These are phyloP conservation scores for Cytospora paraplurivora DNA, from an alignment of 2,329 filamentous ascomycete species.

Conservation along the genomic window DNA sequence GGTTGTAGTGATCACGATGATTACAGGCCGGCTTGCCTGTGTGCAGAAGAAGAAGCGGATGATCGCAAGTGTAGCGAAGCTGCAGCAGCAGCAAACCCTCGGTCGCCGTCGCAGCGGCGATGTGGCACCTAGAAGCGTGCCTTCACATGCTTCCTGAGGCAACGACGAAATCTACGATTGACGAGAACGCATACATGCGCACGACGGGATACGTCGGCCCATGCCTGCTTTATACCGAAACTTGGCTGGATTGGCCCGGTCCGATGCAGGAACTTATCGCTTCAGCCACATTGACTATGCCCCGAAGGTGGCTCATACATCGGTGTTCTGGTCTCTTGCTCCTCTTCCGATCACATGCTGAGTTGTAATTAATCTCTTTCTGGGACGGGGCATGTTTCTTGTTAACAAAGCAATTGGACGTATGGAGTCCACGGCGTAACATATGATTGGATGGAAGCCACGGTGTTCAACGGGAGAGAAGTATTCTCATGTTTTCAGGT, in stretches of 20 bases:
- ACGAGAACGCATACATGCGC: slow-evolving; percentile 34
- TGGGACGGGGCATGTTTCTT: slow-evolving; percentile 4
- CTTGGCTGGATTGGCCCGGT: background rate
- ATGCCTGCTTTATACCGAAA: background rate
- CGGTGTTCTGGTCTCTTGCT: slow-evolving; percentile 3
- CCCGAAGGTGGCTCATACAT: slow-evolving; percentile 1
- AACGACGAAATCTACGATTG: slow-evolving; percentile 34
- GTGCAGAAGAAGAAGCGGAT: slow-evolving; percentile 64
- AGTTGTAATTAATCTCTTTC: slow-evolving; percentile 10
- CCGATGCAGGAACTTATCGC: background rate
- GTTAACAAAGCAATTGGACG: slow-evolving; percentile 12
- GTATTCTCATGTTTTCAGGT: background rate
- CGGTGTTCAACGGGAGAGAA: slow-evolving; percentile 14
- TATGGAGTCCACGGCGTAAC: slow-evolving; percentile 13
- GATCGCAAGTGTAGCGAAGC: slow-evolving; percentile 60
- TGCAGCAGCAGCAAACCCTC: slow-evolving; percentile 46
- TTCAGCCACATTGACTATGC: background rate
- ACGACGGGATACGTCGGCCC: background rate
- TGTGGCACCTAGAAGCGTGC: slow-evolving; percentile 56
- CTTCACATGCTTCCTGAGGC: slow-evolving; percentile 47
- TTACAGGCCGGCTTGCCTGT: slow-evolving; percentile 55
- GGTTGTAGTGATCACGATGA: slow-evolving; percentile 62
- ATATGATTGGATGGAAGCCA: slow-evolving; percentile 7
- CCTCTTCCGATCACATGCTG: background rate
- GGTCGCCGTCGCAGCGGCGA: slow-evolving; percentile 57